Conservation (phyloP, 1,284 basidiomycete species). For the Cerioporus squamosus region DNA sequence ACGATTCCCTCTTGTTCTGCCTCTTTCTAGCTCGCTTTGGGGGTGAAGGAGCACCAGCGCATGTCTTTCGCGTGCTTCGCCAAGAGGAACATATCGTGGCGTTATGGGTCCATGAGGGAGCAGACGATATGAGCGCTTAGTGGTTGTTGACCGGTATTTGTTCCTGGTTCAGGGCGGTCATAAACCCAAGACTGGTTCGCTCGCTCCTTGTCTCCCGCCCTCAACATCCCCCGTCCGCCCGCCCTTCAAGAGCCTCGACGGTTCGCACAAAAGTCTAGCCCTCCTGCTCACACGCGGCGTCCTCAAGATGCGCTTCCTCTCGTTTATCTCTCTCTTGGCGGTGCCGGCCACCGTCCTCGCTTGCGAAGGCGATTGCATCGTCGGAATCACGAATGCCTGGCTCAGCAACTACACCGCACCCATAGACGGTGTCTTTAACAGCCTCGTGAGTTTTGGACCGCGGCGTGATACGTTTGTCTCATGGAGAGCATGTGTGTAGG, state of each 20-base stretch:
- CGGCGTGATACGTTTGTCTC: background rate
- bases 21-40: too few relatives aligned
- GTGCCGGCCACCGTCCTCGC: conserved; percentile 47
- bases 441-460: conserved; percentile 42
- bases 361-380: conserved; percentile 74
- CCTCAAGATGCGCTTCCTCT: conserved; percentile 23
- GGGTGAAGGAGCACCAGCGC: background rate
- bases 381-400: conserved; percentile 57
- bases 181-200: background rate
- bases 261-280: conserved; percentile 1
- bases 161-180: background rate
- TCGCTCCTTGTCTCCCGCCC: conserved; percentile 6
- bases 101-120: conserved; percentile 5
- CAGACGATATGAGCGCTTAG: background rate
- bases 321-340: conserved; percentile 29
- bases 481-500: conserved; percentile 33
- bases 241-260: conserved; percentile 11
- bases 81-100: background rate
- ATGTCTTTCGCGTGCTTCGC: background rate
- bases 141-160: conserved; percentile 8
- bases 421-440: conserved; percentile 39
- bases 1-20: too few relatives aligned
- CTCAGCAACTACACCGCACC: conserved; percentile 52
- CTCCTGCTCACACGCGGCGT: background rate
- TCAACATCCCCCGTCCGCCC: background rate